A percentile compares a stretch with the other conserved stretches of the same genome.
phyloP scores from a whole-genome alignment of 257 asterid species.

The Primulina eburnea region DNA sequence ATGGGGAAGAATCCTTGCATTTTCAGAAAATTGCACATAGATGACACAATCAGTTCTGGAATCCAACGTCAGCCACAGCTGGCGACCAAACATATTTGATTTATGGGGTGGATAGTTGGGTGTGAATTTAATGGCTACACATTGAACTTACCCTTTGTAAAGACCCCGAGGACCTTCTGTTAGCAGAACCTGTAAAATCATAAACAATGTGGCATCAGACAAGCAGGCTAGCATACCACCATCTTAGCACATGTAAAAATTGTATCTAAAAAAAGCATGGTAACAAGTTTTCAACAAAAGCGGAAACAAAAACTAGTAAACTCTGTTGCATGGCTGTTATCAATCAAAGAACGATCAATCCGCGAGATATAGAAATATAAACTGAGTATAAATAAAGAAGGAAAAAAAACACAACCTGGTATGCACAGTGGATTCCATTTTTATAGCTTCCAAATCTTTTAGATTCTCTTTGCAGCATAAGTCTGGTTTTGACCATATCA shows the following conservation, averaged over 20 bases:
- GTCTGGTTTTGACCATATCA: constrained; percentile 94
- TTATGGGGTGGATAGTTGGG: neutral
- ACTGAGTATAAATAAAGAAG: constrained; percentile 15
- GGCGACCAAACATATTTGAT: no score
- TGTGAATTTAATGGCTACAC: neutral
- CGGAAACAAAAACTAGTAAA: neutral
- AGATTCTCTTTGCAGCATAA: constrained; percentile 86
- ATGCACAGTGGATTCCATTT: constrained; percentile 85
- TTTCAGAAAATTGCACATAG: no score
- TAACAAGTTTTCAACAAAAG: constrained; percentile 15
- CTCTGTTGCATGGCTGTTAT: neutral
- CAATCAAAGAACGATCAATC: constrained; percentile 5
- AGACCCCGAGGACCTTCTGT: constrained; percentile 92
- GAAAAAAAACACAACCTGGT: constrained; percentile 56
- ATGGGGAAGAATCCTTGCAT: no score
- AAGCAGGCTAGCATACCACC: constrained; percentile 7
- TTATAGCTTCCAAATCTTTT: constrained; percentile 55
- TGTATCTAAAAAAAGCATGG: neutral
- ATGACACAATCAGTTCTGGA: no score
- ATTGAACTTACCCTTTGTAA: constrained; percentile 82
- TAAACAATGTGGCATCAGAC: constrained; percentile 10
- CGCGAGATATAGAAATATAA: neutral
- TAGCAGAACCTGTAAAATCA: constrained; percentile 69
- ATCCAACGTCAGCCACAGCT: no score
- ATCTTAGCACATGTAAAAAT: neutral